phyloP scores from a whole-genome alignment of 169 alveolate species.

The Cryptosporidium canis region DNA sequence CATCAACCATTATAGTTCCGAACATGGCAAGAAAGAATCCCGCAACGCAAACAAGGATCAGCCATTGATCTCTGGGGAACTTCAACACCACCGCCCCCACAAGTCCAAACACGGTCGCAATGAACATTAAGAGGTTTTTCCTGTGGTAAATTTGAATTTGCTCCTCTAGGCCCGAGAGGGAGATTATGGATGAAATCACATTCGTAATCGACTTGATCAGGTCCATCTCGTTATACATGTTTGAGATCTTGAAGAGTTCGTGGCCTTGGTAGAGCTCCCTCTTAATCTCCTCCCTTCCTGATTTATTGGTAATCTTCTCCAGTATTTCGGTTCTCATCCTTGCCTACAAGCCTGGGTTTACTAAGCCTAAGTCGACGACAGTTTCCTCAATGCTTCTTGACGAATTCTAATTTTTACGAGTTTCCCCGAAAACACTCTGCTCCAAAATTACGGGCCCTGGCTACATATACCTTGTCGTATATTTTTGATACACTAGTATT shows the following conservation, averaged over 20 bases:
- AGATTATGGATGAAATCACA: slow-evolving; percentile 27
- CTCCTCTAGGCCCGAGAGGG: slow-evolving; percentile 35
- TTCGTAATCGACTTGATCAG: neutral
- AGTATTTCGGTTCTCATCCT: neutral
- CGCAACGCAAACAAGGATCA: slow-evolving; percentile 31
- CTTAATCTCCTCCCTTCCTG: slow-evolving; percentile 39
- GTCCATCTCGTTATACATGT: slow-evolving; percentile 48
- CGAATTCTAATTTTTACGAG: too few species aligned
- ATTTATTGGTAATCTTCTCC: slow-evolving; percentile 7
- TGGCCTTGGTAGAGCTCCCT: slow-evolving; percentile 13
- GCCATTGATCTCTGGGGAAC: slow-evolving; percentile 14
- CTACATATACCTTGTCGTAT: too few species aligned
- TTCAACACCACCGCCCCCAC: slow-evolving; percentile 38
- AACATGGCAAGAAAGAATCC: slow-evolving; percentile 53
- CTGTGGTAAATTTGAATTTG: slow-evolving; percentile 50
- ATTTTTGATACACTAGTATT: too few species aligned
- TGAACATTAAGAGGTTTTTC: slow-evolving; percentile 40
- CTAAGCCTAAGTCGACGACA: neutral
- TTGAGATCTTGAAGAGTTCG: slow-evolving; percentile 23
- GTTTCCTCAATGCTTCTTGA: neutral
- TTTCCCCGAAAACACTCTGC: too few species aligned
- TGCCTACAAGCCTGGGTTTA: neutral
- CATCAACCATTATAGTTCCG: slow-evolving; percentile 15
- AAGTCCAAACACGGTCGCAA: slow-evolving; percentile 47
- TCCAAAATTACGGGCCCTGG: too few species aligned